These are phyloP conservation scores for Dissophora ornata DNA, from an alignment of 192 early-diverging fungal genomes.

Conservation along the genomic window DNA sequence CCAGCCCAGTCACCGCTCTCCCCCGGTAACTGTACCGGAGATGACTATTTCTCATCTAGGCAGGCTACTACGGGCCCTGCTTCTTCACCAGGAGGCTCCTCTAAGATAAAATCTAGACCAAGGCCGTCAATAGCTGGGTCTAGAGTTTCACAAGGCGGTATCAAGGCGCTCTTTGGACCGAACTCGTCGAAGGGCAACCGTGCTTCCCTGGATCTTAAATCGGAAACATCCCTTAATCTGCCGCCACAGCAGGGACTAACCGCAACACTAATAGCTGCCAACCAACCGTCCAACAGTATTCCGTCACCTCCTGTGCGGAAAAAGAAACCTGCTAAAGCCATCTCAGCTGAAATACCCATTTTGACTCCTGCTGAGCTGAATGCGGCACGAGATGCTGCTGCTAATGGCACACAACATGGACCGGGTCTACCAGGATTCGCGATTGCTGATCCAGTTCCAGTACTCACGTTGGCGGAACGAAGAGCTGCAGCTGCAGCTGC, in stretches of 20 bases:
- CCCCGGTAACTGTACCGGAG: slow-evolving; percentile 32
- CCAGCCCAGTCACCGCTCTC: slow-evolving; percentile 45
- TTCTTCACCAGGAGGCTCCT: slow-evolving; percentile 29
- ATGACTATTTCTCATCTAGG: slow-evolving; percentile 49
- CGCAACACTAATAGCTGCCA: slow-evolving; percentile 20
- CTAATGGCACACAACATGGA: neutral
- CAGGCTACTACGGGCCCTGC: slow-evolving; percentile 43
- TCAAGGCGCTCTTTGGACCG: slow-evolving; percentile 51
- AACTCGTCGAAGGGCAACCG: slow-evolving; percentile 25
- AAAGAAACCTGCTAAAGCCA: slow-evolving; percentile 27
- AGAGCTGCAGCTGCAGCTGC: slow-evolving; percentile 41
- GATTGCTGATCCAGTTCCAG: neutral
- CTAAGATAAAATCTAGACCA: slow-evolving; percentile 47
- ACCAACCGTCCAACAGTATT: slow-evolving; percentile 4
- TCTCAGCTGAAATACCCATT: slow-evolving; percentile 41
- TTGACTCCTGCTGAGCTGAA: neutral
- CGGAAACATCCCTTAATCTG: slow-evolving; percentile 8
- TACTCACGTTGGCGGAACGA: slow-evolving; percentile 35
- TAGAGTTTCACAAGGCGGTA: slow-evolving; percentile 45
- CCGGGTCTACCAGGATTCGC: neutral
- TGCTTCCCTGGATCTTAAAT: slow-evolving; percentile 35
- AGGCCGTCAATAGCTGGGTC: slow-evolving; percentile 26
- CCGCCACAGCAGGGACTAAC: slow-evolving; percentile 21
- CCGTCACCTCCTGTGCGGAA: slow-evolving; percentile 19
- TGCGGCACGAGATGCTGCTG: neutral